Evolutionary conservation across 2,329 filamentous ascomycete genomes (phyloP).

Genomic region (Aspergillus floridensis): DNA sequence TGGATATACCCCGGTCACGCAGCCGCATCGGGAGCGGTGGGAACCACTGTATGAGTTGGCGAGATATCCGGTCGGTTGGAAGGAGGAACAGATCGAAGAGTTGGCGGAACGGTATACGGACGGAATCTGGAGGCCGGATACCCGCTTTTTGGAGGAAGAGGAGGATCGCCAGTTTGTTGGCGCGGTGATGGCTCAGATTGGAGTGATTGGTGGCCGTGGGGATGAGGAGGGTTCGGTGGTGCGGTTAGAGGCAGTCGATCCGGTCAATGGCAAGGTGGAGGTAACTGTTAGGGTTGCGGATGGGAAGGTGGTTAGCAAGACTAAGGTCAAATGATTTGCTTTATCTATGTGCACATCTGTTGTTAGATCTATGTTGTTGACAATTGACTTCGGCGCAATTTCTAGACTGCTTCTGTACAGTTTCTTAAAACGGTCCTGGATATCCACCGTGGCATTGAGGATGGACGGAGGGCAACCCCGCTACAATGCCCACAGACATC

Average conservation of each 20-base stretch:
- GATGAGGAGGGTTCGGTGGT: background rate
- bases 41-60: constrained; percentile 16
- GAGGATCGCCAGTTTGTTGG: background rate
- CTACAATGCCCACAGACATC: too few relatives aligned
- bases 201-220: background rate
- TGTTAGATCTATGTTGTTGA: too few relatives aligned
- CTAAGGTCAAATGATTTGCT: background rate
- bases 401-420: too few relatives aligned
- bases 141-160: background rate
- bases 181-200: background rate
- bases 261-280: background rate
- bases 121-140: background rate
- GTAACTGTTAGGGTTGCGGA: background rate
- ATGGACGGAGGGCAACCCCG: too few relatives aligned
- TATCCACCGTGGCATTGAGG: too few relatives aligned
- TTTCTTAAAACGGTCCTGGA: too few relatives aligned
- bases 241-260: background rate
- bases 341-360: too few relatives aligned
- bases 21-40: constrained; percentile 22
- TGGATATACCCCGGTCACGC: constrained; percentile 19
- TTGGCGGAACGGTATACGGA: background rate
- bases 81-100: background rate
- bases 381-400: too few relatives aligned
- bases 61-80: background rate
- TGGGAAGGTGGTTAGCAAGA: background rate